phyloP scores from a whole-genome alignment of 2,329 filamentous ascomycete genomes.

The Aspergillus floridensis region DNA sequence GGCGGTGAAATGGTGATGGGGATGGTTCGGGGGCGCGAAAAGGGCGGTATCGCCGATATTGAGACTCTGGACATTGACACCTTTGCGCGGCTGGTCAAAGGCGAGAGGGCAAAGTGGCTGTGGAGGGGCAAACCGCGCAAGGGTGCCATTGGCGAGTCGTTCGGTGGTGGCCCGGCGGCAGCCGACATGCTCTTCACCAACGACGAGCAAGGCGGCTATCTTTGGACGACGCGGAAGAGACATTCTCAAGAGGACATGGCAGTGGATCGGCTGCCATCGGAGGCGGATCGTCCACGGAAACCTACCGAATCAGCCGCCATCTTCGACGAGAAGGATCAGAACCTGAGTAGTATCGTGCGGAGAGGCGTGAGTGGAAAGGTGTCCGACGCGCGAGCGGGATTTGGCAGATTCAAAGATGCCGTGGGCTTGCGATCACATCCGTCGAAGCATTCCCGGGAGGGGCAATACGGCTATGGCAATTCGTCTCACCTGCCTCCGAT shows the following conservation, averaged over 20 bases:
- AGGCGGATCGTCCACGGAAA: conserved; percentile 32
- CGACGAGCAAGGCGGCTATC: conserved; percentile 46
- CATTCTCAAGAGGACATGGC: conserved; percentile 40
- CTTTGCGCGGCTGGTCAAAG: conserved; percentile 74
- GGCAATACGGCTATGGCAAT: conserved; percentile 29
- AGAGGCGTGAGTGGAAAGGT: conserved; percentile 77
- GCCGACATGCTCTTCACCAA: conserved; percentile 45
- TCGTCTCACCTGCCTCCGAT: conserved; percentile 26
- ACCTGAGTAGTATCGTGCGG: conserved; percentile 64
- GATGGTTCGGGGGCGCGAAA: conserved; percentile 84
- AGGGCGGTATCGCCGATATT: conserved; percentile 84
- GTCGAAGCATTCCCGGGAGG: conserved; percentile 38
- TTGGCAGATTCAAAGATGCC: conserved; percentile 82
- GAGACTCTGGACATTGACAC: conserved; percentile 87
- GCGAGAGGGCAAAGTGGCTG: conserved; percentile 85
- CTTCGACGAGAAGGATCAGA: conserved; percentile 42
- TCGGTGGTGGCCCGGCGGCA: conserved; percentile 31
- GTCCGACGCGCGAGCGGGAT: conserved; percentile 75
- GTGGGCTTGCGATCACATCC: conserved; percentile 58
- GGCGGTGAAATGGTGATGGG: conserved; percentile 92
- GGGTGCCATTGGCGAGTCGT: conserved; percentile 36
- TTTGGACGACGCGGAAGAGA: conserved; percentile 45
- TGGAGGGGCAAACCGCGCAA: conserved; percentile 89
- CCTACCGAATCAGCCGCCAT: conserved; percentile 25
- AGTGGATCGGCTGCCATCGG: conserved; percentile 28